Conservation (phyloP, 2,329 filamentous ascomycete genomes). For the Fusarium xylarioides region DNA sequence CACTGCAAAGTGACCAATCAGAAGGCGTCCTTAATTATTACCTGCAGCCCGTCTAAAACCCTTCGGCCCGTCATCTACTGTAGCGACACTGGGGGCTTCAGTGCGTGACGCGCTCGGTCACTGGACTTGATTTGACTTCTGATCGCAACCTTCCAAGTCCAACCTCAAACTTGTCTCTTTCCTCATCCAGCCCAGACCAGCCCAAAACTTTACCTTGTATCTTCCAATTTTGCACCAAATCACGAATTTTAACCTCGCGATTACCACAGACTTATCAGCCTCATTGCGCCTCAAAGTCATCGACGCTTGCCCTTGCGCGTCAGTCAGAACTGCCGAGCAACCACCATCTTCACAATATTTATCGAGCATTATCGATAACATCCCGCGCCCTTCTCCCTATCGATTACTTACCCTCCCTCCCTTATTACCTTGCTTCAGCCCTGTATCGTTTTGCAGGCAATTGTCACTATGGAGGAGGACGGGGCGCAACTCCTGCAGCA, state of each 20-base stretch:
- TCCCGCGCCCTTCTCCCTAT: background rate
- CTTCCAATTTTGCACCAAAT: background rate
- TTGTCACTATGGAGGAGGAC: conserved; percentile 56
- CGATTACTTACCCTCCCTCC: background rate
- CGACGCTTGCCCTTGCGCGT: conserved; percentile 6
- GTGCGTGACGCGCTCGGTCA: conserved; percentile 27
- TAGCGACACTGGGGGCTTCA: conserved; percentile 1
- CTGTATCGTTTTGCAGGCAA: background rate
- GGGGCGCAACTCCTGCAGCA: conserved; percentile 51
- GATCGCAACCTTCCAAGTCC: conserved; percentile 9
- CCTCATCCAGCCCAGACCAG: conserved; percentile 4
- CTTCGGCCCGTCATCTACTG: conserved; percentile 13
- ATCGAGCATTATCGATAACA: conserved; percentile 9
- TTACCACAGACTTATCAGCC: background rate
- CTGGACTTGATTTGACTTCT: conserved; percentile 22
- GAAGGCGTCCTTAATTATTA: background rate
- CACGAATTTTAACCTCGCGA: background rate
- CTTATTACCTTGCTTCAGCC: background rate
- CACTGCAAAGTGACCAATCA: conserved; percentile 21
- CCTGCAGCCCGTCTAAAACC: conserved; percentile 23
- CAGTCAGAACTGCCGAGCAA: conserved; percentile 2
- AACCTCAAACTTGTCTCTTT: background rate
- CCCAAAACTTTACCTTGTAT: background rate
- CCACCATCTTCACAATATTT: background rate
- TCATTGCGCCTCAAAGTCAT: background rate